Evolutionary conservation across 495 filamentous ascomycete genomes (phyloP).

Genomic region (Penicilliopsis zonata): DNA sequence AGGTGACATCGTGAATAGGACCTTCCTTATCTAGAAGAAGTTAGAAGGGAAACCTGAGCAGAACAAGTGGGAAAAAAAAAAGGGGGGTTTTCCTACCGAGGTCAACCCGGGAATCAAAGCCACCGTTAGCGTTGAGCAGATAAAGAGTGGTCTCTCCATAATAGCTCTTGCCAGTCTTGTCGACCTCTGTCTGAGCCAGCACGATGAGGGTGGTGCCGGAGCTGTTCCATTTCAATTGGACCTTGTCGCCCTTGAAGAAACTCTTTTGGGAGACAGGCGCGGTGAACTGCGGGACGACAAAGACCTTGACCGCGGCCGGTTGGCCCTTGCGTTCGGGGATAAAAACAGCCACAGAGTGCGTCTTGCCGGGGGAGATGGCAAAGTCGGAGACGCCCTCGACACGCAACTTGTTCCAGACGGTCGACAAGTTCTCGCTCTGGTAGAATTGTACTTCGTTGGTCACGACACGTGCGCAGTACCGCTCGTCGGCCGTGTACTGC

Average conservation of each 20-base stretch:
- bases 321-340: conserved; percentile 91
- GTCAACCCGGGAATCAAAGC: conserved; percentile 82
- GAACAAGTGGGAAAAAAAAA: background rate
- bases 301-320: conserved; percentile 88
- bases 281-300: conserved; percentile 76
- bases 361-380: conserved; percentile 77
- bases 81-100: conserved; percentile 51
- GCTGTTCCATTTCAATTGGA: conserved; percentile 94
- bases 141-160: conserved; percentile 98
- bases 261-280: conserved; percentile 85
- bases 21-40: conserved; percentile 72
- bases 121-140: conserved; percentile 80
- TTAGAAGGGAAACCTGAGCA: background rate
- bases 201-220: conserved; percentile 85
- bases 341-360: conserved; percentile 83
- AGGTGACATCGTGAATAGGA: conserved; percentile 95
- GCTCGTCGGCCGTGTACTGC: conserved; percentile 90
- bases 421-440: conserved; percentile 68
- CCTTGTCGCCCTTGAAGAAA: conserved; percentile 98
- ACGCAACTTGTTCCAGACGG: conserved; percentile 88
- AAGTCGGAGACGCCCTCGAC: conserved; percentile 88
- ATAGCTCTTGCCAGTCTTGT: conserved; percentile 96
- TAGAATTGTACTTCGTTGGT: conserved; percentile 98
- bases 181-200: conserved; percentile 94
- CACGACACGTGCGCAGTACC: conserved; percentile 80